Evolutionary conservation across 2,329 filamentous ascomycete species (phyloP), one percentile per base, ranked within the genome.

Genomic region (Arthrinium phaeospermum): DNA sequence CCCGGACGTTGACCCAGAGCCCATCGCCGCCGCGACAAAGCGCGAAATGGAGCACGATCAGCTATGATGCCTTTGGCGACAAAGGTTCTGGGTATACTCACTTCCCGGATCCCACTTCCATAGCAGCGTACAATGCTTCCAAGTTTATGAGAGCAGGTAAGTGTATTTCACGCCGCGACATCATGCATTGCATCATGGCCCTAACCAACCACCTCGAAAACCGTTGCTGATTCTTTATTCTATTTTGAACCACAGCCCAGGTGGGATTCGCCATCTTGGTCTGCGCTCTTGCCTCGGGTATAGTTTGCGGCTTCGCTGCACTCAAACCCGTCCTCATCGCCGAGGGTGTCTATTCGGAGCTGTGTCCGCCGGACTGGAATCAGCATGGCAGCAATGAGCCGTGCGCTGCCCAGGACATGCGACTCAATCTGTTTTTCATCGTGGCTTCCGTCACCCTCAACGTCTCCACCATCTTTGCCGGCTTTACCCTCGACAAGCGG

Each of bases 371-470:
- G 67, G 79, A 86, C 69, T 84, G 86, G 75, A 71, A 85, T 30
- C 79, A 84, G 3, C 82, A 83, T 5, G 81, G 44, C 2, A 37
- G 7, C 10, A 37, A 22, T 4, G 45, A 69, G 34, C 84, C 89
- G 7, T 92, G 90, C 76, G 87, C 88, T 53, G 85, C 86, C 75
- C 90, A 82, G 70, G 80, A 82, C 70, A 78, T 83, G 77, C 78
- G 81, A 24, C 84, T 93, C 71, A 93, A 93, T 79, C 82, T 94
- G 68, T 93, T 93, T 87, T 93, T 93, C 83, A 91, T 91, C 27
- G 84, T 91, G 64, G 91, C 91, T 4, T 91, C 91, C 5, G 91
- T 92, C 57, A 90, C 87, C 13, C 91, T 91, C 5, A 93, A 93
- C 77, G 88, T 92, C 19, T 89, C 87, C 61, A 91, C 91, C 13